Evolutionary conservation across 495 filamentous ascomycete genomes (phyloP).

Genomic region (Filosporella fistucella): DNA sequence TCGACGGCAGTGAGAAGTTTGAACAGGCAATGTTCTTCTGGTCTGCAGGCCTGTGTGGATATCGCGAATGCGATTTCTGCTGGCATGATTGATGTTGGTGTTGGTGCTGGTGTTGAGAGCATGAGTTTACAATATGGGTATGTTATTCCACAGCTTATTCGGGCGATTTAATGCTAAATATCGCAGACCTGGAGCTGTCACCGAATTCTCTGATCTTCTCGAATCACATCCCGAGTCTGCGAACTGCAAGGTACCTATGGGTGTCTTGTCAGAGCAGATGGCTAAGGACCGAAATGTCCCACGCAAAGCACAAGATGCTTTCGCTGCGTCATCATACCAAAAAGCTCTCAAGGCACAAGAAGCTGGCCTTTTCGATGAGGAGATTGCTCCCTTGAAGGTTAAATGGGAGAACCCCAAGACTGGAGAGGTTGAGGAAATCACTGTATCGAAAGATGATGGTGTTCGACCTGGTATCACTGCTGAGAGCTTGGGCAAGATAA

Average conservation of each 20-base stretch:
- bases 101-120: constrained; percentile 96
- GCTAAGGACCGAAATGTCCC: constrained; percentile 74
- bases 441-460: constrained; percentile 84
- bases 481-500: constrained; percentile 85
- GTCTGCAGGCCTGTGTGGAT: constrained; percentile 85
- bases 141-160: constrained; percentile 19
- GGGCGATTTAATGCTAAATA: neutral
- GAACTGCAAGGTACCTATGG: constrained; percentile 99
- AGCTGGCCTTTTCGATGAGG: constrained; percentile 84
- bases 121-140: constrained; percentile 92
- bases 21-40: constrained; percentile 89
- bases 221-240: constrained; percentile 77
- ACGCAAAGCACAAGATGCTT: constrained; percentile 75
- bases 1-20: constrained; percentile 74
- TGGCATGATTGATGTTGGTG: constrained; percentile 93
- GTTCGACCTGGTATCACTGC: constrained; percentile 79
- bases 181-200: constrained; percentile 72
- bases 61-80: constrained; percentile 84
- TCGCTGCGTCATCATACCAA: constrained; percentile 84
- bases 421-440: constrained; percentile 78
- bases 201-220: constrained; percentile 91
- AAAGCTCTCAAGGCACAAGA: constrained; percentile 86
- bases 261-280: constrained; percentile 90
- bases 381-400: constrained; percentile 83
- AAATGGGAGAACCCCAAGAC: constrained; percentile 87